Percentiles rank a stretch among this genome's conserved stretches.
Evolutionary conservation across 257 asterid species (phyloP).

Genomic region (Solanum paucissectum): DNA sequence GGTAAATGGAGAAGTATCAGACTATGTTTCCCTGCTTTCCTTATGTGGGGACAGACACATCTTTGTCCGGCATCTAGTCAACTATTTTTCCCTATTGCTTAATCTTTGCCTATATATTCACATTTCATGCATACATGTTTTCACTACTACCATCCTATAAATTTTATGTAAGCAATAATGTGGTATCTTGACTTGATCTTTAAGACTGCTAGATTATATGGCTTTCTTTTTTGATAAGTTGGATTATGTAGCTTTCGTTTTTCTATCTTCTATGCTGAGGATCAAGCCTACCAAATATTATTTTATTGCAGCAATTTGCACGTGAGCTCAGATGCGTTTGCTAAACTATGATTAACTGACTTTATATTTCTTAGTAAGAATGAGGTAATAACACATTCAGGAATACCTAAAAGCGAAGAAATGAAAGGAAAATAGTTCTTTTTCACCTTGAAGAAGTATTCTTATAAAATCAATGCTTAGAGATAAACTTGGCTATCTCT

Average conservation of each 20-base stretch:
- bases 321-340: neutral
- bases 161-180: neutral
- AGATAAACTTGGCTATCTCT: neutral
- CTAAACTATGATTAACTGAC: neutral
- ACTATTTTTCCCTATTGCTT: neutral
- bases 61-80: neutral
- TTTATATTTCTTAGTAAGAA: neutral
- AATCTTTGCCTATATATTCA: neutral
- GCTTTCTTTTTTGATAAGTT: neutral
- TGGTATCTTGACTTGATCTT: neutral
- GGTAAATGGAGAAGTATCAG: neutral
- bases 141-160: neutral
- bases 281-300: neutral
- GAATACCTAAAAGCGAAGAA: neutral
- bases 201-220: neutral
- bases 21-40: neutral
- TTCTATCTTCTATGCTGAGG: neutral
- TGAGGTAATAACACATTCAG: neutral
- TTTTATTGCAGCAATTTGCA: neutral
- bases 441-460: neutral
- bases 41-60: neutral
- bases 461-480: neutral
- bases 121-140: neutral
- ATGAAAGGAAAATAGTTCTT: neutral
- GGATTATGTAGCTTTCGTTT: neutral